Percentiles rank a stretch among this genome's conserved stretches.
Conservation (phyloP, 345 rosid species). For the Gossypioides kirkii region DNA sequence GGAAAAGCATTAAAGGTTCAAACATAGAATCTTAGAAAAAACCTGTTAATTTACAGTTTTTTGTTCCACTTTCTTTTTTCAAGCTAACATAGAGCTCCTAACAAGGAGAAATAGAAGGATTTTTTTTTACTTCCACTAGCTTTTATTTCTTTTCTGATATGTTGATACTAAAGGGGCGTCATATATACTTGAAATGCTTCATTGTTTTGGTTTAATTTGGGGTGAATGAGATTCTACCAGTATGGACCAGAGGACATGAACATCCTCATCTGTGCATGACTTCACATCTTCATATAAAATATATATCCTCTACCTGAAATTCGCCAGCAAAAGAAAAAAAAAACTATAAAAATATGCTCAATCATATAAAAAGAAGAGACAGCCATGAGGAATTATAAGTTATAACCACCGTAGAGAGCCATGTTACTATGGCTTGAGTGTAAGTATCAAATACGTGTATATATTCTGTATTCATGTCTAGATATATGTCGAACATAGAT, state of each 20-base stretch:
- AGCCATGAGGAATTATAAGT: background rate
- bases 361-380: background rate
- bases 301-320: constrained; percentile 70
- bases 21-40: background rate
- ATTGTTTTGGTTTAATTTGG: constrained; percentile 38
- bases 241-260: constrained; percentile 84
- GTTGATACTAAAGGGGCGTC: background rate
- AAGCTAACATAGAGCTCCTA: background rate
- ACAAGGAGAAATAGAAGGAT: background rate
- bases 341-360: background rate
- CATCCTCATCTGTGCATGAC: constrained; percentile 85
- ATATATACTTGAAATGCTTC: constrained; percentile 12
- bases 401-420: background rate
- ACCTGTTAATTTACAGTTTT: background rate
- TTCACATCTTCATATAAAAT: constrained; percentile 85
- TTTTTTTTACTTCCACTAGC: background rate
- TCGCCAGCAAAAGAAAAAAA: background rate
- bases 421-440: no score
- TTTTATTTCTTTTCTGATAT: background rate
- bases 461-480: no score
- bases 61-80: background rate
- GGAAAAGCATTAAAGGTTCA: background rate
- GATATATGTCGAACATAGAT: background rate
- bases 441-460: no score
- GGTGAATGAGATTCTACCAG: constrained; percentile 73